These are phyloP conservation scores for Teratosphaeria nubilosa DNA, from an alignment of 2,329 filamentous ascomycete genomes.

Conservation along the genomic window DNA sequence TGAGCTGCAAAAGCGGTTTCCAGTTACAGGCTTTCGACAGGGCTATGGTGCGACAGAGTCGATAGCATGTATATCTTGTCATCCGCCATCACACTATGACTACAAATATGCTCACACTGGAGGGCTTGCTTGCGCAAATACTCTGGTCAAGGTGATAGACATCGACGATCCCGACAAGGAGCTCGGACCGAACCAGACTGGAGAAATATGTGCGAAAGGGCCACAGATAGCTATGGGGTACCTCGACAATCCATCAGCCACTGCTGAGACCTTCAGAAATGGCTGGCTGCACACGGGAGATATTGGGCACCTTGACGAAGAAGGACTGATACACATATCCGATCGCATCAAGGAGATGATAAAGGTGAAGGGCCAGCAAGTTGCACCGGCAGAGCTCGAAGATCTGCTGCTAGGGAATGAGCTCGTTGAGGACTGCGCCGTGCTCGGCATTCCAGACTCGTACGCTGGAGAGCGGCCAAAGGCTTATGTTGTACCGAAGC, in stretches of 20 bases:
- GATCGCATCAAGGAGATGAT: slow-evolving; percentile 60
- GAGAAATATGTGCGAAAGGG: slow-evolving; percentile 33
- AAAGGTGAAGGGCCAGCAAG: slow-evolving; percentile 55
- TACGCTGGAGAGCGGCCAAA: slow-evolving; percentile 48
- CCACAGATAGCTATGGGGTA: slow-evolving; percentile 32
- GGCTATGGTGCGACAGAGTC: slow-evolving; percentile 62
- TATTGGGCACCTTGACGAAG: slow-evolving; percentile 44
- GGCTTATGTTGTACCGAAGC: slow-evolving; percentile 45
- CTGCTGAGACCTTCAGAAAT: slow-evolving; percentile 34
- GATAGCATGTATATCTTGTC: slow-evolving; percentile 52
- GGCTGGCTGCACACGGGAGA: slow-evolving; percentile 51
- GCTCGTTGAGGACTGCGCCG: slow-evolving; percentile 48
- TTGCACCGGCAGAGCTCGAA: slow-evolving; percentile 55
- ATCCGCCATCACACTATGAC: slow-evolving; percentile 45
- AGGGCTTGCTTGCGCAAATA: slow-evolving; percentile 48
- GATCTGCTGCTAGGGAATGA: slow-evolving; percentile 50
- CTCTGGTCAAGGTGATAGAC: slow-evolving; percentile 49
- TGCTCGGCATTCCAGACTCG: slow-evolving; percentile 44
- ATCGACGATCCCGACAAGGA: slow-evolving; percentile 39
- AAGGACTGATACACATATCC: slow-evolving; percentile 48
- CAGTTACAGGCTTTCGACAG: slow-evolving; percentile 51
- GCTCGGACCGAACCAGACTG: slow-evolving; percentile 40
- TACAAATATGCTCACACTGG: slow-evolving; percentile 49
- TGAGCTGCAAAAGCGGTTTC: slow-evolving; percentile 45
- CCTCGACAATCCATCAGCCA: slow-evolving; percentile 23